A percentile compares a stretch with the other conserved stretches of the same genome.
Evolutionary conservation across 768 basidiomycete species (phyloP).

Genomic region (Trametopsis cervina): DNA sequence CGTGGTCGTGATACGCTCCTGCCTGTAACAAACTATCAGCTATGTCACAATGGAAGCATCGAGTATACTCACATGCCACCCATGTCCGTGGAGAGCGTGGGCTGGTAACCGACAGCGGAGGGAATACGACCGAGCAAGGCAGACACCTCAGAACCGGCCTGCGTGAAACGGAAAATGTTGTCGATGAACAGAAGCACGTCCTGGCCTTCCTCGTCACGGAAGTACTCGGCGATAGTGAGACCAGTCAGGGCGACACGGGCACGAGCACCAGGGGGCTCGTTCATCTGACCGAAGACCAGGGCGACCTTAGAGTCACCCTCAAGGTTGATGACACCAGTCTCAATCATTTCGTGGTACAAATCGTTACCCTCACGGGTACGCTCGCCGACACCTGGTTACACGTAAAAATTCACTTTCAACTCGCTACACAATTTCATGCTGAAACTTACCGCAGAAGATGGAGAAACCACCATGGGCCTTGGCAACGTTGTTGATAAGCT

Average conservation of each 20-base stretch:
- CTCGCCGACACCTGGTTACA: conserved; percentile 95
- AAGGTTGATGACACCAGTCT: conserved; percentile 99
- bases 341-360: conserved; percentile 99
- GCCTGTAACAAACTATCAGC: conserved; percentile 41
- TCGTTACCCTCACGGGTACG: conserved; percentile 99
- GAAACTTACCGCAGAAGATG: conserved; percentile 91
- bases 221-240: conserved; percentile 99
- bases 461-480: conserved; percentile 99
- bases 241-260: conserved; percentile 99
- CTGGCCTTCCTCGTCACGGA: conserved; percentile 99
- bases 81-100: conserved; percentile 99
- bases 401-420: too few species aligned
- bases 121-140: conserved; percentile 99
- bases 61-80: conserved; percentile 81
- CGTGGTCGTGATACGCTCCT: conserved; percentile 99
- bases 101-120: conserved; percentile 99
- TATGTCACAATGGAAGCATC: not conserved
- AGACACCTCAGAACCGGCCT: conserved; percentile 99
- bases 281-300: conserved; percentile 99
- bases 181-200: conserved; percentile 99
- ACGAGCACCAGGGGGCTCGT: conserved; percentile 99
- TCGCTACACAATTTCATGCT: too few species aligned
- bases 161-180: conserved; percentile 99
- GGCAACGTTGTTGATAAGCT: conserved; percentile 99
- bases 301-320: conserved; percentile 99